phyloP scores from a whole-genome alignment of 148 eudicot species.

The Salicornia ramosissima region DNA sequence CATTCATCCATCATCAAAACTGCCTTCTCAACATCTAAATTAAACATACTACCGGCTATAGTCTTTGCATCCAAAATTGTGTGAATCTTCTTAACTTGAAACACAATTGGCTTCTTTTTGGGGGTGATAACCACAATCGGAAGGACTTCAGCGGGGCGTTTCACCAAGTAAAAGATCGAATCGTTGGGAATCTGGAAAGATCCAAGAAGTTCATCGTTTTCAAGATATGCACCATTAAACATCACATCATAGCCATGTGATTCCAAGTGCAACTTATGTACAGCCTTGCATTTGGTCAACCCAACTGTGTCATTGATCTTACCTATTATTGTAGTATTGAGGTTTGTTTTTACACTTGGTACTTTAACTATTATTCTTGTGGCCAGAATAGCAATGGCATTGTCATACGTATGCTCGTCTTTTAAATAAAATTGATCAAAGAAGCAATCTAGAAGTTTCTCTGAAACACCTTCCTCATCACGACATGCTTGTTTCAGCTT shows the following conservation, averaged over 20 bases:
- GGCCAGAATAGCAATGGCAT: background rate
- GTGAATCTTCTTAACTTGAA: slow-evolving; percentile 25
- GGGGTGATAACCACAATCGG: slow-evolving; percentile 21
- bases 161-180: slow-evolving; percentile 23
- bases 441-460: slow-evolving; percentile 24
- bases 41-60: slow-evolving; percentile 20
- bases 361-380: too few species aligned
- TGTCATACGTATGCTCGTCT: slow-evolving; percentile 23
- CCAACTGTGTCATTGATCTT: slow-evolving; percentile 21
- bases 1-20: background rate
- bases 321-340: slow-evolving; percentile 2
- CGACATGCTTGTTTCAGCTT: slow-evolving; percentile 17
- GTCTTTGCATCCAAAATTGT: slow-evolving; percentile 26
- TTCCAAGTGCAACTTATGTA: slow-evolving; percentile 6
- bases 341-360: too few species aligned
- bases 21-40: background rate
- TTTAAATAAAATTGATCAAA: slow-evolving; percentile 6
- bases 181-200: slow-evolving; percentile 7
- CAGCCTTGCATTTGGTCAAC: slow-evolving; percentile 17
- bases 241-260: slow-evolving; percentile 19
- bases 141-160: slow-evolving; percentile 25
- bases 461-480: slow-evolving; percentile 23
- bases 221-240: slow-evolving; percentile 24
- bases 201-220: slow-evolving; percentile 18
- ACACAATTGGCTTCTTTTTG: background rate